Evolutionary conservation across 225 moss, liverwort and hornwort species (phyloP).

Genomic region (Takakia lepidozioides): DNA sequence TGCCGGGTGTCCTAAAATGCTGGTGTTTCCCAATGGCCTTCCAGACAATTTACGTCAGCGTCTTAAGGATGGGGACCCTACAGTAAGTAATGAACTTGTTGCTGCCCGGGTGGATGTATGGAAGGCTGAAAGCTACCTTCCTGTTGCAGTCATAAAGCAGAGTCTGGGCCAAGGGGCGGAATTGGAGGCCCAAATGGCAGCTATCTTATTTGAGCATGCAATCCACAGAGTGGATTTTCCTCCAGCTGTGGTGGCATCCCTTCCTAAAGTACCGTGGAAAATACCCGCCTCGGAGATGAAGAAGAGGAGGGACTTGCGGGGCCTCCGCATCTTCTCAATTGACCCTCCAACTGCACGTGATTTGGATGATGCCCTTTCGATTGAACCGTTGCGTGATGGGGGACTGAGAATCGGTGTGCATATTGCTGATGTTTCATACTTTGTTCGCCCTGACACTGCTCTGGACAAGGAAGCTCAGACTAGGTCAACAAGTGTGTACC

Average conservation of each 20-base stretch:
- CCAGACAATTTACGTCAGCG: slow-evolving; percentile 54
- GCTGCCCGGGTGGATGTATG: slow-evolving; percentile 76
- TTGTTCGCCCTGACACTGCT: slow-evolving; percentile 62
- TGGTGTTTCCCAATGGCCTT: slow-evolving; percentile 34
- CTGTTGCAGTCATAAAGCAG: slow-evolving; percentile 54
- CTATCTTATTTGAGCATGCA: slow-evolving; percentile 76
- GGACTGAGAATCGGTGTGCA: slow-evolving; percentile 73
- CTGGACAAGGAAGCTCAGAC: slow-evolving; percentile 82
- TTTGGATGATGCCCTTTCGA: slow-evolving; percentile 90
- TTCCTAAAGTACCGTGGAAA: slow-evolving; percentile 77
- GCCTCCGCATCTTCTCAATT: slow-evolving; percentile 69
- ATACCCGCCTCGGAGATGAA: slow-evolving; percentile 62
- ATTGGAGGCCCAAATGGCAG: slow-evolving; percentile 83
- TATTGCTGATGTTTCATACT: slow-evolving; percentile 92
- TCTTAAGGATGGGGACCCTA: slow-evolving; percentile 61
- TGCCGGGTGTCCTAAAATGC: slow-evolving; percentile 75
- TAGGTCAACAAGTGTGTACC: slow-evolving; percentile 93
- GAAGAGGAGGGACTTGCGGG: slow-evolving; percentile 62
- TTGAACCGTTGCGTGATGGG: slow-evolving; percentile 62
- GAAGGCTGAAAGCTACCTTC: slow-evolving; percentile 60
- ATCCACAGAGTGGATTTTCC: slow-evolving; percentile 77
- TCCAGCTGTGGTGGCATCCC: slow-evolving; percentile 54
- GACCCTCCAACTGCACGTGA: slow-evolving; percentile 89
- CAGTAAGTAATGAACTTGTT: slow-evolving; percentile 64
- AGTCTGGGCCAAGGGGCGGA: slow-evolving; percentile 86